Evolutionary conservation across 345 rosid genomes (phyloP).

Genomic region (Anacardium occidentale): DNA sequence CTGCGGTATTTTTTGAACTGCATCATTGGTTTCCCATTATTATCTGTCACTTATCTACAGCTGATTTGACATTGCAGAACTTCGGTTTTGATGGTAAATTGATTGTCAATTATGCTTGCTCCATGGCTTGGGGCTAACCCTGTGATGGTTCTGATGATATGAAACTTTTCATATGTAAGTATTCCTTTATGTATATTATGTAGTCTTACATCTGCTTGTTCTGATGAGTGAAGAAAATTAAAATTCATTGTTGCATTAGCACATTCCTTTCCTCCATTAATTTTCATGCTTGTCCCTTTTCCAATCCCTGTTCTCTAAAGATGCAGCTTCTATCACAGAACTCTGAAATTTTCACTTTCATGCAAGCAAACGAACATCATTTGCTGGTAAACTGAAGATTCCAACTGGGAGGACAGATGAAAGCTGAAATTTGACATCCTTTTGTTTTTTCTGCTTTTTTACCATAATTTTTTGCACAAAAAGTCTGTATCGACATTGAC

Average conservation of each 20-base stretch:
- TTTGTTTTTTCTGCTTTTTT: background rate
- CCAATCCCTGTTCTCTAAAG: background rate
- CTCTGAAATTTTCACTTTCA: background rate
- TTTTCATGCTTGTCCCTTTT: background rate
- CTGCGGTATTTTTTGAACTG: background rate
- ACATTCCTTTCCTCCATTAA: background rate
- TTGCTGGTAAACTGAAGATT: conserved; percentile 4
- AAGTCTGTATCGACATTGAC: background rate
- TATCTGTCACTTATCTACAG: background rate
- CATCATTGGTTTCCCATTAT: background rate
- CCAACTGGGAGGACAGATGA: conserved; percentile 4
- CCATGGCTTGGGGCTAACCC: conserved; percentile 89
- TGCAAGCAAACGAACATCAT: conserved; percentile 7
- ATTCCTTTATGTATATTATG: background rate
- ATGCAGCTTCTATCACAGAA: background rate
- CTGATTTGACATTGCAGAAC: conserved; percentile 49
- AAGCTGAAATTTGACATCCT: conserved; percentile 9
- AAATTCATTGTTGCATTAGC: background rate
- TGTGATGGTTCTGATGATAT: background rate
- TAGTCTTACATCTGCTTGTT: background rate
- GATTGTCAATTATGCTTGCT: conserved; percentile 84
- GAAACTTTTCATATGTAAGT: conserved; percentile 21
- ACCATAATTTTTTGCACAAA: background rate
- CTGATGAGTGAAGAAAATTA: background rate
- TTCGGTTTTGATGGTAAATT: conserved; percentile 91